A percentile compares a stretch with the other conserved stretches of the same genome.
Evolutionary conservation across 352 stramenopile genomes (phyloP).

Genomic region (Globisporangium sylvaticum): DNA sequence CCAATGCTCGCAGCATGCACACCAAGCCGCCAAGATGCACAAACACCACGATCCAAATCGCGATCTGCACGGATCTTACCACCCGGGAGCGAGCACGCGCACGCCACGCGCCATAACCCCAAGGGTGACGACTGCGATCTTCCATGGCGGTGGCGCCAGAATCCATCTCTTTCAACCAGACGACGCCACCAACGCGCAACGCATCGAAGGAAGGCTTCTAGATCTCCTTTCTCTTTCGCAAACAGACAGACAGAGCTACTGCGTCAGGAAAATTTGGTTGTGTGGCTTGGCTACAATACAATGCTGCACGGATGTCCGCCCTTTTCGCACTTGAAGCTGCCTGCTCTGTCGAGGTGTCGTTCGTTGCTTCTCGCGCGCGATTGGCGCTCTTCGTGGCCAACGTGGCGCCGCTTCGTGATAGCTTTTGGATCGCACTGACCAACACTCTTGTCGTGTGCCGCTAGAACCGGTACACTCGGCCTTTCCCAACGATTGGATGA

Average conservation of each 20-base stretch:
- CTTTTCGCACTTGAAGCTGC: slow-evolving; percentile 1
- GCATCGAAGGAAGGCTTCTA: background rate
- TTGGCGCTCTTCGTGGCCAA: background rate
- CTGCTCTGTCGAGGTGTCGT: background rate
- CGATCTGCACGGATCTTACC: background rate
- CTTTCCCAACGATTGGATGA: background rate
- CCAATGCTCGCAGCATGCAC: slow-evolving; percentile 21
- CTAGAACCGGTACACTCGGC: background rate
- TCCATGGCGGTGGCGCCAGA: background rate
- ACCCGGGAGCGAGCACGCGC: background rate
- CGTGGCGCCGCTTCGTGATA: background rate
- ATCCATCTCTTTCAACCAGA: background rate
- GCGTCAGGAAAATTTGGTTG: background rate
- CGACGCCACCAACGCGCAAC: background rate
- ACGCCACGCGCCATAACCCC: background rate
- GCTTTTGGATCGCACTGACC: background rate
- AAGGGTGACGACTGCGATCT: background rate
- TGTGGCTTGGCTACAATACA: background rate
- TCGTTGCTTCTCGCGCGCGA: background rate
- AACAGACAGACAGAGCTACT: background rate
- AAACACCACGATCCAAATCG: background rate
- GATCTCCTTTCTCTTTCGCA: background rate
- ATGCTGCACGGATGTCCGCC: background rate
- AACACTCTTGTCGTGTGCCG: background rate
- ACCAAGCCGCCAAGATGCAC: background rate